phyloP scores from a whole-genome alignment of 805 yeast species.

The Sugiyamaella qingdaonensis region DNA sequence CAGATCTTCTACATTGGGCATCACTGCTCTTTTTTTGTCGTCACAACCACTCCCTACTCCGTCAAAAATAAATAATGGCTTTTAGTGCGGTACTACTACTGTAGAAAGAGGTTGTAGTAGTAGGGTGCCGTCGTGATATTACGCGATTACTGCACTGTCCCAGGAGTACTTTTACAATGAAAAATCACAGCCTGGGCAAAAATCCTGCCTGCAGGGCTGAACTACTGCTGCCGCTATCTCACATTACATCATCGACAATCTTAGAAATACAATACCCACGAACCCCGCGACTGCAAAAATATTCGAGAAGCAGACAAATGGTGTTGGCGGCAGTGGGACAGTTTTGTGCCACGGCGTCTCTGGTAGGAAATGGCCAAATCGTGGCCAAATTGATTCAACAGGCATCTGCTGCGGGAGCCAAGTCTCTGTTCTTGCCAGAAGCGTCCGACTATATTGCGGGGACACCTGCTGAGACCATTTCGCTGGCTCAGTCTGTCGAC shows the following conservation, averaged over 20 bases:
- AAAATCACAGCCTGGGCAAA: too few species aligned
- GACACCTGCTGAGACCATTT: conserved; percentile 59
- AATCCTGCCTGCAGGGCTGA: too few species aligned
- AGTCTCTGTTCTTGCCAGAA: conserved; percentile 82
- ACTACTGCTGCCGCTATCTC: too few species aligned
- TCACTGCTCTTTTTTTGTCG: not conserved
- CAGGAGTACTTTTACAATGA: too few species aligned
- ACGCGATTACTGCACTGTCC: too few species aligned
- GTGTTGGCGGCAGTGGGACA: conserved; percentile 80
- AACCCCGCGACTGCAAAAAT: not conserved
- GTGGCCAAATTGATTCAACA: conserved; percentile 57
- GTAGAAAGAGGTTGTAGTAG: too few species aligned
- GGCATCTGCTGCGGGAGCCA: conserved; percentile 60
- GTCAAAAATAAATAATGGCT: too few species aligned
- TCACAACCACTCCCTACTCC: not conserved
- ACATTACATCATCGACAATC: too few species aligned
- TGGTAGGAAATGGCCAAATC: conserved; percentile 53
- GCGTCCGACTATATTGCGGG: conserved; percentile 81
- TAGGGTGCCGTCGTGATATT: too few species aligned
- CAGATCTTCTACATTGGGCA: conserved; percentile 1
- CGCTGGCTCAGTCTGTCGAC: conserved; percentile 49
- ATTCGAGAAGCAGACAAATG: conserved; percentile 40
- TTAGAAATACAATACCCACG: not conserved
- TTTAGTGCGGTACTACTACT: too few species aligned
- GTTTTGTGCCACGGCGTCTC: conserved; percentile 64